Percentiles rank a stretch among this genome's conserved stretches.
These are phyloP conservation scores for Curvularia spicifera DNA, from an alignment of 2,329 filamentous ascomycete species.

Conservation along the genomic window DNA sequence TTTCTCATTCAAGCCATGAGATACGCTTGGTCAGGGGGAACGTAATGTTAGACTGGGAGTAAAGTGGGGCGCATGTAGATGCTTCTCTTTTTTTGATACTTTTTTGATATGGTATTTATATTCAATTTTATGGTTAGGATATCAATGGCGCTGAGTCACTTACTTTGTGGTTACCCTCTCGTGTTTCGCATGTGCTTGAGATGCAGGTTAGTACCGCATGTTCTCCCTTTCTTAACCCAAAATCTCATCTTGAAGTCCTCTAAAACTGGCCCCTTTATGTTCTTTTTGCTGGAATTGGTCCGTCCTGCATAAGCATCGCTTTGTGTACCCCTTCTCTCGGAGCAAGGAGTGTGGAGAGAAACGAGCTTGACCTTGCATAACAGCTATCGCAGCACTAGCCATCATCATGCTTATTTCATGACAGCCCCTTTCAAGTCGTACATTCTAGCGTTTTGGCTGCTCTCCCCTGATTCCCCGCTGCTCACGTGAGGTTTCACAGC, in stretches of 20 bases:
- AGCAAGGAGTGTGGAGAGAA: no score
- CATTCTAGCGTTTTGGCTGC: no score
- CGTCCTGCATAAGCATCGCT: no score
- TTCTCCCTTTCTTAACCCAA: neutral
- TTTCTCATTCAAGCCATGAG: neutral
- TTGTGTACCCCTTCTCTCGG: no score
- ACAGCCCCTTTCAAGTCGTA: no score
- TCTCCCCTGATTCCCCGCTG: neutral
- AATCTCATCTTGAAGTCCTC: neutral
- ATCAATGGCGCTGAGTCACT: neutral
- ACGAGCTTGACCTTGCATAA: no score
- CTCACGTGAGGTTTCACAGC: no score
- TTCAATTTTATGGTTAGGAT: neutral
- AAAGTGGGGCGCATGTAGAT: neutral
- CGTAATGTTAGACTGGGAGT: neutral
- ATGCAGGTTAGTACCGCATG: neutral
- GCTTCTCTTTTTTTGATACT: neutral
- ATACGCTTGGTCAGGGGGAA: neutral
- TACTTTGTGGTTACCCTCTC: neutral
- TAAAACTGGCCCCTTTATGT: no score
- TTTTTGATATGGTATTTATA: neutral
- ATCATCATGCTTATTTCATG: no score
- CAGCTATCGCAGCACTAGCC: no score
- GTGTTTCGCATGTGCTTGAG: neutral
- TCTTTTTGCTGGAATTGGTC: no score